A percentile compares a stretch with the other conserved stretches of the same genome.
These are phyloP conservation scores for Jackrogersella minutella DNA, from an alignment of 495 filamentous ascomycete genomes.

Conservation along the genomic window DNA sequence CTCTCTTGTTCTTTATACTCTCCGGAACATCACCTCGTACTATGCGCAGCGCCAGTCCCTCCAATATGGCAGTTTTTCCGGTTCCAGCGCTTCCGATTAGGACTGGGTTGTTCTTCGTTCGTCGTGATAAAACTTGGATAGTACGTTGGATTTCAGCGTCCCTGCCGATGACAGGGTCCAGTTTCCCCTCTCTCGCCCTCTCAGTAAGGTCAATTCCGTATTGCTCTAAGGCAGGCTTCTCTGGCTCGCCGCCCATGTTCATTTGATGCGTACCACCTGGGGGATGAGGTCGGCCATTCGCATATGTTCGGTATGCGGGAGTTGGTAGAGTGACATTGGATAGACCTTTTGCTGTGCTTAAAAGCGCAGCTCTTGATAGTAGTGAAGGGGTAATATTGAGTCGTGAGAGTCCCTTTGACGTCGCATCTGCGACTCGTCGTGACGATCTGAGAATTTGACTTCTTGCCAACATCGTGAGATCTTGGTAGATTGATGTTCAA, in stretches of 20 bases:
- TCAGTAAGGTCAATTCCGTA: slow-evolving; percentile 92
- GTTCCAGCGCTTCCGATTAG: slow-evolving; percentile 92
- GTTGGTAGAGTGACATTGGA: slow-evolving; percentile 40
- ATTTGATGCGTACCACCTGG: slow-evolving; percentile 93
- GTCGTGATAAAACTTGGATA: slow-evolving; percentile 89
- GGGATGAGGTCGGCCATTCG: slow-evolving; percentile 80
- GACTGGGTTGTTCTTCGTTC: slow-evolving; percentile 98
- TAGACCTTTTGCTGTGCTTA: slow-evolving; percentile 20
- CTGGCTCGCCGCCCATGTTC: slow-evolving; percentile 79
- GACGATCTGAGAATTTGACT: slow-evolving; percentile 45
- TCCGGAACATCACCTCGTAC: slow-evolving; percentile 93
- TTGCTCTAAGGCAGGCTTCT: slow-evolving; percentile 87
- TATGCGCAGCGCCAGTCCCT: slow-evolving; percentile 91
- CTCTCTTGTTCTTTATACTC: slow-evolving; percentile 93
- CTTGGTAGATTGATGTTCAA: neutral
- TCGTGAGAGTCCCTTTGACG: slow-evolving; percentile 42
- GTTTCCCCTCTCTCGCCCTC: slow-evolving; percentile 83
- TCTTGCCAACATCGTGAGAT: slow-evolving; percentile 51
- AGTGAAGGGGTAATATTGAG: slow-evolving; percentile 37
- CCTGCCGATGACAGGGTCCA: slow-evolving; percentile 95
- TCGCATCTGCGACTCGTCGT: slow-evolving; percentile 47
- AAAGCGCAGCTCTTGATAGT: slow-evolving; percentile 35
- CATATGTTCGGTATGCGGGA: slow-evolving; percentile 65
- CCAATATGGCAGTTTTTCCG: slow-evolving; percentile 93
- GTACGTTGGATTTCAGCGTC: slow-evolving; percentile 91